Evolutionary conservation across 768 basidiomycete species (phyloP), one percentile per base, ranked within the genome.

Genomic region (Pisolithus tinctorius): DNA sequence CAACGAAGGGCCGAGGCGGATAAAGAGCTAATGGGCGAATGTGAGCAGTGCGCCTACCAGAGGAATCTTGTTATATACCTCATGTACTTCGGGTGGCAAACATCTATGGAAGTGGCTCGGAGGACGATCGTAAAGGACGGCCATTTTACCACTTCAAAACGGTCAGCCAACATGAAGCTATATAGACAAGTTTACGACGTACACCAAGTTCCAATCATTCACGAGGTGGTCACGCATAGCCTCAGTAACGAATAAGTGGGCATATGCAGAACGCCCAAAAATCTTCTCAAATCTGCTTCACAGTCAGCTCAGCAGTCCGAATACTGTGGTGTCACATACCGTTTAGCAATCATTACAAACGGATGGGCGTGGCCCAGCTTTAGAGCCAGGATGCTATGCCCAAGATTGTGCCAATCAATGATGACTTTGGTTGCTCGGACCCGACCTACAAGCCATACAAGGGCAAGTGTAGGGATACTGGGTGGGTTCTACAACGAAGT

Each of bases 391-490:
- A 98, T 93, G 56, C 84, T 95, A 65, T 92, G 93, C 16, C 96
- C 96, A 25, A 95, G 79, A 66, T 99, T 99, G 65, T 99, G 96
- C 96, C 96, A 99, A 70, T 99, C 96, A 49, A 99, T 93, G 53
- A 99, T 88, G 57, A 99, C 74, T 60, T 88, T 91, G 57, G 85
- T 86, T 3, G 88, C 85, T 16, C 82, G 77, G 14, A 91, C 60
- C 17, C 71, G 63, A 20, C 79, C 79, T 1, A 85, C 82, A 26
- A 93, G 66, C 76, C 88, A 88, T 3, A 89, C 91, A 17, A 98
- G 71, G 2, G 85, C 84, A 16, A 99, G 79, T 0, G 94, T 94
- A 1, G 96, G 96, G 36, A 99, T 93, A 53, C 88, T 89, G 8
- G 96, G 96, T 26, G 96, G 96, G 62, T 98, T 99, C 92, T 99